These are phyloP conservation scores for Cystobasidium pallidum DNA, from an alignment of 1,284 basidiomycete species.

Conservation along the genomic window DNA sequence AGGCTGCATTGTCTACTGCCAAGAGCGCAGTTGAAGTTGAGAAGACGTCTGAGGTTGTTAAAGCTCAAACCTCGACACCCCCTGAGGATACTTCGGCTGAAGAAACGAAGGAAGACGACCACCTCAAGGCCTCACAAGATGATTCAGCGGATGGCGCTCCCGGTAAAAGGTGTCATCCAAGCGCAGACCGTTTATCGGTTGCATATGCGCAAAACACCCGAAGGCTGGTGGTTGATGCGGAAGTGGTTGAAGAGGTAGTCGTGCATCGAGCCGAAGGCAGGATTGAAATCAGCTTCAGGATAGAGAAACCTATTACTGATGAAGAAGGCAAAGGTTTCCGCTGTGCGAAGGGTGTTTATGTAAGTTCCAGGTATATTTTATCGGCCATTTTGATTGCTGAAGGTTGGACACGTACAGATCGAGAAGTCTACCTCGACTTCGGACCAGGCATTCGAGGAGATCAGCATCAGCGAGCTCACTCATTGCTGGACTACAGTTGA, in stretches of 20 bases:
- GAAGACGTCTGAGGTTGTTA: not conserved
- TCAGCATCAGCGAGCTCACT: not conserved
- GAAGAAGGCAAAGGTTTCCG: conserved; percentile 61
- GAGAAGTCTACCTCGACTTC: conserved; percentile 1
- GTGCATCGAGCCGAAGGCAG: conserved; percentile 80
- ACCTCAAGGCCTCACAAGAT: not conserved
- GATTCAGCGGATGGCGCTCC: conserved; percentile 29
- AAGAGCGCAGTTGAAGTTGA: not conserved
- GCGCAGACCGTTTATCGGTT: conserved; percentile 70
- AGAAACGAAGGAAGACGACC: not conserved
- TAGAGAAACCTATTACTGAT: conserved; percentile 59
- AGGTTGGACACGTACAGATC: not conserved
- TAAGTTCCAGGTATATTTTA: conserved; percentile 54
- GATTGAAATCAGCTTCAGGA: conserved; percentile 75
- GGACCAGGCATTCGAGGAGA: conserved; percentile 16
- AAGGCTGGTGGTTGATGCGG: conserved; percentile 84
- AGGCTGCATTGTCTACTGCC: not conserved
- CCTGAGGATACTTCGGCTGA: not conserved
- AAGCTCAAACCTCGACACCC: not conserved
- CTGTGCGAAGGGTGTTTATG: conserved; percentile 44
- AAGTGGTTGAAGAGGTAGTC: conserved; percentile 76
- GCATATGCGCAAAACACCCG: conserved; percentile 86
- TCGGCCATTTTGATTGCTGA: not conserved
- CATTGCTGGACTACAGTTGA: conserved; percentile 1
- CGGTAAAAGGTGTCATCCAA: conserved; percentile 6